These are phyloP conservation scores for Calcarisporium arbuscula DNA, from an alignment of 2,329 filamentous ascomycete genomes.

Conservation along the genomic window DNA sequence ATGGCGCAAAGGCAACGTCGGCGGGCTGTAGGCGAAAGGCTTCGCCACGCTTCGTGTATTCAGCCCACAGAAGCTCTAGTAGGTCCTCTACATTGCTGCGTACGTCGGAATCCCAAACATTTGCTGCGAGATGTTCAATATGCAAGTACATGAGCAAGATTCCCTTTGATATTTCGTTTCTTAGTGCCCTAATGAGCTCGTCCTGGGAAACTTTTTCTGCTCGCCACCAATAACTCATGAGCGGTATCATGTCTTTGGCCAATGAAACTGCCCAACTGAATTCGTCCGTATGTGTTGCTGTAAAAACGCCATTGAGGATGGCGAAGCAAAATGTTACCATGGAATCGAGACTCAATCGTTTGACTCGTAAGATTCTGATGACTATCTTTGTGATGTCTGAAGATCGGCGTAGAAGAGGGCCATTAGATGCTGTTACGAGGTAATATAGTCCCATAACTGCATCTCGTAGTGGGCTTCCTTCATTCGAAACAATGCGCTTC, in stretches of 20 bases:
- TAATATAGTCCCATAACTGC: slow-evolving; percentile 57
- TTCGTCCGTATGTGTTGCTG: slow-evolving; percentile 61
- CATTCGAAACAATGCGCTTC: slow-evolving; percentile 20
- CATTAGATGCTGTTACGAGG: slow-evolving; percentile 60
- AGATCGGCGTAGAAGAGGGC: slow-evolving; percentile 54
- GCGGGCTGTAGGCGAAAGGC: slow-evolving; percentile 71
- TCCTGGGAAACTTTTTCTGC: slow-evolving; percentile 58
- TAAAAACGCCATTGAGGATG: slow-evolving; percentile 65
- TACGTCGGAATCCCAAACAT: slow-evolving; percentile 32
- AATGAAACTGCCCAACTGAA: slow-evolving; percentile 54
- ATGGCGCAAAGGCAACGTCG: slow-evolving; percentile 57
- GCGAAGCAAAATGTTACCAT: slow-evolving; percentile 69
- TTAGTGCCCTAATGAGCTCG: slow-evolving; percentile 55
- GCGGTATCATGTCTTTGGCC: slow-evolving; percentile 57
- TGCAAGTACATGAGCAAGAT: slow-evolving; percentile 62
- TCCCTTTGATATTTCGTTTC: slow-evolving; percentile 71
- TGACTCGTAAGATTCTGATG: slow-evolving; percentile 55
- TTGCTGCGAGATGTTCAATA: slow-evolving; percentile 48
- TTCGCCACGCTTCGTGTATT: slow-evolving; percentile 68
- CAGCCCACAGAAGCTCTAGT: slow-evolving; percentile 63
- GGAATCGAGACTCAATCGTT: slow-evolving; percentile 51
- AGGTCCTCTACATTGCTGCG: slow-evolving; percentile 55
- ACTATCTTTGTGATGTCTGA: slow-evolving; percentile 50
- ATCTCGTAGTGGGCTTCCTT: slow-evolving; percentile 28
- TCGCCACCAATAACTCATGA: slow-evolving; percentile 73